Percentiles rank a stretch among this genome's conserved stretches.
Conservation (phyloP, 768 basidiomycete species). For the Saitozyma sp. region DNA sequence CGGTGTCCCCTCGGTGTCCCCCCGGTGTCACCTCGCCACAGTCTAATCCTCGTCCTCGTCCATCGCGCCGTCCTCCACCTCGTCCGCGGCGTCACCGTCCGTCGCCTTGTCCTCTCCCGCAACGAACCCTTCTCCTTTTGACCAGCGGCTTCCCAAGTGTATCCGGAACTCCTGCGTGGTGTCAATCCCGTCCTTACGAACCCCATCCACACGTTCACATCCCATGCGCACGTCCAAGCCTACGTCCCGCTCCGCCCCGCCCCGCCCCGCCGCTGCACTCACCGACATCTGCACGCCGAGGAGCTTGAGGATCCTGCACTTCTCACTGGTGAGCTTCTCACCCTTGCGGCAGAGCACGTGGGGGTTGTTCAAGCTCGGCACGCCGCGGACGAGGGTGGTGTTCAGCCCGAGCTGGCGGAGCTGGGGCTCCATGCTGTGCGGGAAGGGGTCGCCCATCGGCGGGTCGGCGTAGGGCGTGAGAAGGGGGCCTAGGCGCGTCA, state of each 20-base stretch:
- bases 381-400: constrained; percentile 80
- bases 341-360: constrained; percentile 84
- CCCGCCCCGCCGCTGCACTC: constrained; percentile 18
- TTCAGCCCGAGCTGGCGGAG: constrained; percentile 84
- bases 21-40: too few relatives aligned
- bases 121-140: constrained; percentile 46
- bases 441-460: constrained; percentile 72
- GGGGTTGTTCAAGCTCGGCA: constrained; percentile 76
- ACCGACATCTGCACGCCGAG: constrained; percentile 83
- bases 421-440: constrained; percentile 96
- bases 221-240: too few relatives aligned
- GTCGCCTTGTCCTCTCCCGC: constrained; percentile 31
- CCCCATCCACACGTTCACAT: too few relatives aligned
- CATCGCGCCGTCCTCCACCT: constrained; percentile 26
- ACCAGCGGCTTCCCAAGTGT: constrained; percentile 47
- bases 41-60: constrained; percentile 19
- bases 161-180: constrained; percentile 48
- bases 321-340: constrained; percentile 74
- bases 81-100: constrained; percentile 4
- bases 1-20: too few relatives aligned
- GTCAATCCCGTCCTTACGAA: not conserved
- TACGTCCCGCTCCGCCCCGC: too few relatives aligned
- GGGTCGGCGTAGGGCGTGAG: constrained; percentile 65
- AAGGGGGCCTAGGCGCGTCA: constrained; percentile 66
- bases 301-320: constrained; percentile 89